Conservation (phyloP, 2,329 filamentous ascomycete species). For the Helotiales sp. region DNA sequence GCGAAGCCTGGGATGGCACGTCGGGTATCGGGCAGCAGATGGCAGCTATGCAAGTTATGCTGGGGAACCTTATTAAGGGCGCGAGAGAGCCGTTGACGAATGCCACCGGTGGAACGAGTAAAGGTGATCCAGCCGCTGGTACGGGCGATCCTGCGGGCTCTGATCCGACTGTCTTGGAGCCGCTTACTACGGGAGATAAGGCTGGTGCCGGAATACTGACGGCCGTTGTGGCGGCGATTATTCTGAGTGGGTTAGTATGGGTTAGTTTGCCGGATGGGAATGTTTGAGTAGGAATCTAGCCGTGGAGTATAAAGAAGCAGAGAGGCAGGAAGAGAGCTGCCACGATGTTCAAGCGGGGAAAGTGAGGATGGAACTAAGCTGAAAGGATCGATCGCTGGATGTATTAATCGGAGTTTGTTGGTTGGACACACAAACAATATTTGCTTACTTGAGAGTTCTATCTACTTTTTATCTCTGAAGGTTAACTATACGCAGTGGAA, state of each 20-base stretch:
- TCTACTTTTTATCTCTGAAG: no score
- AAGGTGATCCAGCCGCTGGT: constrained; percentile 42
- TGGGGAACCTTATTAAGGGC: constrained; percentile 41
- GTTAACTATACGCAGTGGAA: no score
- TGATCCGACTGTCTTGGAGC: constrained; percentile 33
- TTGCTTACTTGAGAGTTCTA: no score
- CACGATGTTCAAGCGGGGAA: no score
- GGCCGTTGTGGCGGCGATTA: constrained; percentile 33
- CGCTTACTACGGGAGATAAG: constrained; percentile 43
- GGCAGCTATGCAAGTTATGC: constrained; percentile 59
- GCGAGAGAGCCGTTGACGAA: constrained; percentile 51
- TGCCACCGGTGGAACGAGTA: constrained; percentile 59
- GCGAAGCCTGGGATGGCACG: constrained; percentile 60
- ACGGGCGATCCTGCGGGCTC: constrained; percentile 29
- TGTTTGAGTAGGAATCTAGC: not conserved
- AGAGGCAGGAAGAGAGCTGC: no score
- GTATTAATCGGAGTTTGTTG: no score
- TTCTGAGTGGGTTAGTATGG: constrained; percentile 27
- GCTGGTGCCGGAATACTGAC: constrained; percentile 50
- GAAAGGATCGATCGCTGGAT: no score
- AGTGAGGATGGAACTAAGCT: no score
- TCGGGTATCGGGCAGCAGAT: constrained; percentile 56
- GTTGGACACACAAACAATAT: no score
- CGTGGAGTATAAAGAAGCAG: no score
- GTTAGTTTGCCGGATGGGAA: constrained; percentile 24